Evolutionary conservation across 495 filamentous ascomycete species (phyloP), one percentile per base, ranked within the genome.

Genomic region (Neurospora africana): DNA sequence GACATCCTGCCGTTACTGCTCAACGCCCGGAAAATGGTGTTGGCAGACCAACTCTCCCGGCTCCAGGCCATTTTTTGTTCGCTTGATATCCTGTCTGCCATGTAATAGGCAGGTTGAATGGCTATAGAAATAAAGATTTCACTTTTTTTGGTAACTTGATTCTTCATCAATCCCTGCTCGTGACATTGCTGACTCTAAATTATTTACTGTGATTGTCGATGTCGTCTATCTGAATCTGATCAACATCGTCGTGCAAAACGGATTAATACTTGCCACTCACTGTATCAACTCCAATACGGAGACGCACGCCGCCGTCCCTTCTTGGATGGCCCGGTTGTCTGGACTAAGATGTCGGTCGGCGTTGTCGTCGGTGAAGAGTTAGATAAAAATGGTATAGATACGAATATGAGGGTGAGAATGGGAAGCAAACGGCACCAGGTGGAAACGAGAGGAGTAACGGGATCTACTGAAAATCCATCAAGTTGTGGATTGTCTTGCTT

Each of bases 21-120:
- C 4, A 65, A 65, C 11, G 15, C 53, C 15, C 53, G 9, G 13
- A 9, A 17, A 65, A 35, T 27, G 53, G 53, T 19, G 5, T 33
- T 30, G 27, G 53, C 6, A 65, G 53, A 65, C 35, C 53, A 65
- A 33, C 53, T 33, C 53, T 65, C 27, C 53, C 53, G 53, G 53
- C 44, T 35, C 33, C 44, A 68, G 70, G 44, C 35, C n/a, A 21
- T 15, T 67, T 71, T 61, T 67, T 67, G 13, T 65, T 40, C 67
- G 35, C 61, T 68, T 68, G 69, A 44, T 44, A 70, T 70, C 39
- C 27, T 70, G 69, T 70, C 40, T 61, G 39, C 15, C 17, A 70
- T 58, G 33, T 19, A 70, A 6, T 21, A 21, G 41, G n/a, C 19
- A 9, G n/a, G 19, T 2, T 43, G 5, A 19, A n/a, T 21, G 21